Evolutionary conservation across 2,329 filamentous ascomycete genomes (phyloP), one percentile per base, ranked within the genome.

Genomic region (Biscogniauxia sp.): DNA sequence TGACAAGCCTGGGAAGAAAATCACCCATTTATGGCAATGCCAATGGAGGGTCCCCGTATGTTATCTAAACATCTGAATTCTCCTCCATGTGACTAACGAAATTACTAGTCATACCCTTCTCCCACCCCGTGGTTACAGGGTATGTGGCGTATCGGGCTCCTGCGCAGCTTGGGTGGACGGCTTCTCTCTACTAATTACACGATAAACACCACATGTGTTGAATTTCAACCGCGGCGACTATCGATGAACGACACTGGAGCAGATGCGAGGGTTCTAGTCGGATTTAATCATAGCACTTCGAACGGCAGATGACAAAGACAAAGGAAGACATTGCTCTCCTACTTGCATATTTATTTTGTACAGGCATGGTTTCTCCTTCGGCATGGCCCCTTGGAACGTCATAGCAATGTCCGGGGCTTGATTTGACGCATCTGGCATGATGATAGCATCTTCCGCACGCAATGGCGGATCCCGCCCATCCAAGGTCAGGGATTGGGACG

Each of bases 1-100:
- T 97, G 75, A 98, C 95, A 1, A 97, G 88, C 70, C 78, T 92
- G 62, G 93, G 93, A n/a, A 85, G 93, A 69, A 90, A 89, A 74
- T 97, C 94, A 37, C 86, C 88, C 58, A 78, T 96, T 62, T 98
- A 88, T 80, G 95, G 95, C 61, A 95, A 96, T 68, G 77, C 88
- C 11, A 80, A 82, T 66, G 92, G 92, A 58, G 93, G 93, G 65
- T 90, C 89, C 72, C 87, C 87, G 93, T 97, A 86, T 76, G 92
- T 86, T 52, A 45, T n/a, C 37, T n/a, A 45, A n/a, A n/a, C 37
- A 32, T 11, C 15, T 13, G 13, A 45, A n/a, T 28, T n/a, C 7
- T 50, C 25, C 32, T 3, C 8, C 53, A 61, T 8, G 26, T 11
- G 7, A 53, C 69, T 75, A 61, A 76, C 64, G 19, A 17, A 19